Conservation (phyloP, 2,329 filamentous ascomycete species). For the Keithomyces neogunnii region DNA sequence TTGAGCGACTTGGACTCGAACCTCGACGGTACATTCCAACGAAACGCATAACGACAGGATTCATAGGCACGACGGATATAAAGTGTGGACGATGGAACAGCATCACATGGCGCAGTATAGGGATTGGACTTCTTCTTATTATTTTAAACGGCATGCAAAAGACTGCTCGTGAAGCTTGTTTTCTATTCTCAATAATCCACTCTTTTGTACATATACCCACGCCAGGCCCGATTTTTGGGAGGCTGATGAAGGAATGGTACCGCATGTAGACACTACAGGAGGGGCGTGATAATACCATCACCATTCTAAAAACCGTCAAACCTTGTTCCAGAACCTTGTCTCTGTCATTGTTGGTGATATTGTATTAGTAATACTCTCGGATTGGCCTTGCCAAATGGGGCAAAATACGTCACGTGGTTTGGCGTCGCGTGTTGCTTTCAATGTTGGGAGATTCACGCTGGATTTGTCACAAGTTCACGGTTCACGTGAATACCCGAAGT, state of each 20-base stretch:
- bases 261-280: background rate
- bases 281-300: background rate
- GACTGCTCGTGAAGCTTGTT: background rate
- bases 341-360: too few relatives aligned
- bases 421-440: conserved; percentile 13
- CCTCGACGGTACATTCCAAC: background rate
- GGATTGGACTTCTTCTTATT: background rate
- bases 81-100: background rate
- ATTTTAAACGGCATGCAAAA: background rate
- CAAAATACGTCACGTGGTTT: conserved; percentile 8
- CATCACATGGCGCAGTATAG: conserved; percentile 4
- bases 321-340: too few relatives aligned
- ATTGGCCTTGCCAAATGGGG: background rate
- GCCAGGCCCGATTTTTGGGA: background rate
- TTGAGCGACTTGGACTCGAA: background rate
- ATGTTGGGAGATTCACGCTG: conserved; percentile 7
- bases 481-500: background rate
- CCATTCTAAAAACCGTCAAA: background rate
- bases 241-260: background rate
- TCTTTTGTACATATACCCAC: background rate
- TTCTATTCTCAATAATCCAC: background rate
- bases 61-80: background rate
- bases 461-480: background rate
- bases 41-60: background rate
- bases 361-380: too few relatives aligned